Percentiles rank a stretch among this genome's conserved stretches.
phyloP scores from a whole-genome alignment of 2,329 filamentous ascomycete genomes.

The Sarocladiaceae sp. region DNA sequence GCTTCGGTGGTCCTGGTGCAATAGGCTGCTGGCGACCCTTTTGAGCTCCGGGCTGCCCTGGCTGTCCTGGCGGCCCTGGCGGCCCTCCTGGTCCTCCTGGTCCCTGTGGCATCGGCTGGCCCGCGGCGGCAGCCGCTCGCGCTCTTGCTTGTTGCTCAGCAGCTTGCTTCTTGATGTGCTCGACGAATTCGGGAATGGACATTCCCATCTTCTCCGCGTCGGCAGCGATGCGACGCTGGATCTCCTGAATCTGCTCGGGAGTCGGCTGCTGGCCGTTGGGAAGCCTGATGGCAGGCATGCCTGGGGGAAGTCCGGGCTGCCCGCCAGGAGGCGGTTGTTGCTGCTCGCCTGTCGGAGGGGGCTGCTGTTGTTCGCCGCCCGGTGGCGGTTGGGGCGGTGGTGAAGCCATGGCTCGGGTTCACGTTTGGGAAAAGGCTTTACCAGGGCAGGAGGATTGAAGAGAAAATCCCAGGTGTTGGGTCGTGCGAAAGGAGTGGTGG shows the following conservation, averaged over 20 bases:
- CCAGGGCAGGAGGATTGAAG: neutral
- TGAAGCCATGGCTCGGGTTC: neutral
- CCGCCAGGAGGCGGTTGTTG: neutral
- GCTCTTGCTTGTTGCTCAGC: constrained; percentile 43
- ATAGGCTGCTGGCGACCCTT: constrained; percentile 51
- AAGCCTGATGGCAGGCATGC: constrained; percentile 4
- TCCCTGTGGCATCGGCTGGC: constrained; percentile 17
- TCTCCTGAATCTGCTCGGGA: constrained; percentile 77
- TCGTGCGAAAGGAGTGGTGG: neutral
- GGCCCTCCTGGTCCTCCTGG: neutral
- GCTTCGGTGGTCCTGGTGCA: constrained; percentile 74
- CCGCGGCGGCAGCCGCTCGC: constrained; percentile 33
- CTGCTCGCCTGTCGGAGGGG: constrained; percentile 6
- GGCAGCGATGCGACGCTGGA: constrained; percentile 74
- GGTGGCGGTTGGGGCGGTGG: constrained; percentile 7
- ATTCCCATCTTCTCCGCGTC: constrained; percentile 83
- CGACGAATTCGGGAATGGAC: constrained; percentile 77
- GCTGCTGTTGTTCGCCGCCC: constrained; percentile 1
- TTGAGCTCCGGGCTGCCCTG: constrained; percentile 30
- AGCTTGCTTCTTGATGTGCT: constrained; percentile 55
- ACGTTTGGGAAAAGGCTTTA: neutral
- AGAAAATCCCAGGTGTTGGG: neutral
- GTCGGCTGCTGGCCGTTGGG: constrained; percentile 48
- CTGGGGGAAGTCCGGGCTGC: constrained; percentile 5
- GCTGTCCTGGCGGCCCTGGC: constrained; percentile 18